A percentile compares a stretch with the other conserved stretches of the same genome.
Evolutionary conservation across 306 rosid genomes (phyloP).

Genomic region (Chamaecrista fasciculata): DNA sequence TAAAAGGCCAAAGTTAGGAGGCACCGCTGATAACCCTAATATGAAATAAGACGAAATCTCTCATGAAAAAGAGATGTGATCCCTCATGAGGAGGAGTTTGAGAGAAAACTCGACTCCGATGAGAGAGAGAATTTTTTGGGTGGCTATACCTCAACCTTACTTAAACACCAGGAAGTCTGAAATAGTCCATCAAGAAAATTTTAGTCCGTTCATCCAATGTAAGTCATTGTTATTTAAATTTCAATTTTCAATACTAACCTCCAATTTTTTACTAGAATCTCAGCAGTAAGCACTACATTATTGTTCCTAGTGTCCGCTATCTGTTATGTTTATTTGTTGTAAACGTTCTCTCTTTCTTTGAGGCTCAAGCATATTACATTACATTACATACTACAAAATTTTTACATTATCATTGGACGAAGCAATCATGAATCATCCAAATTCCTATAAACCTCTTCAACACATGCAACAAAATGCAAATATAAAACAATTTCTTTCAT

Average conservation of each 20-base stretch:
- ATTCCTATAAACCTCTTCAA: not conserved
- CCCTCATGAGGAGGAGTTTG: too few species aligned
- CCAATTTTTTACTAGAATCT: not conserved
- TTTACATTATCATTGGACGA: not conserved
- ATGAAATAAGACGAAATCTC: too few species aligned
- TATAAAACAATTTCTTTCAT: not conserved
- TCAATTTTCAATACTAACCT: not conserved
- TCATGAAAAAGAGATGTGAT: too few species aligned
- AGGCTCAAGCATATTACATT: not conserved
- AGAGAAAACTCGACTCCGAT: too few species aligned
- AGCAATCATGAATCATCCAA: not conserved
- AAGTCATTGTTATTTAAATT: too few species aligned
- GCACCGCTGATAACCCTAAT: too few species aligned
- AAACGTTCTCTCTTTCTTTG: not conserved
- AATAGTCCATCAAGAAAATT: not conserved
- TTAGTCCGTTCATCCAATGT: not conserved
- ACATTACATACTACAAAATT: not conserved
- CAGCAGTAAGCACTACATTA: not conserved
- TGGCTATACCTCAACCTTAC: too few species aligned
- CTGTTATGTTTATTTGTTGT: not conserved
- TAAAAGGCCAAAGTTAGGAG: too few species aligned
- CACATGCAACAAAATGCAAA: conserved; percentile 3
- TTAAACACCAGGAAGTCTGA: too few species aligned
- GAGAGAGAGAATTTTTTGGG: too few species aligned
- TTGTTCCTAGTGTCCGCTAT: not conserved